Evolutionary conservation across 2,329 filamentous ascomycete species (phyloP).

Genomic region (Epicoccum nigrum): DNA sequence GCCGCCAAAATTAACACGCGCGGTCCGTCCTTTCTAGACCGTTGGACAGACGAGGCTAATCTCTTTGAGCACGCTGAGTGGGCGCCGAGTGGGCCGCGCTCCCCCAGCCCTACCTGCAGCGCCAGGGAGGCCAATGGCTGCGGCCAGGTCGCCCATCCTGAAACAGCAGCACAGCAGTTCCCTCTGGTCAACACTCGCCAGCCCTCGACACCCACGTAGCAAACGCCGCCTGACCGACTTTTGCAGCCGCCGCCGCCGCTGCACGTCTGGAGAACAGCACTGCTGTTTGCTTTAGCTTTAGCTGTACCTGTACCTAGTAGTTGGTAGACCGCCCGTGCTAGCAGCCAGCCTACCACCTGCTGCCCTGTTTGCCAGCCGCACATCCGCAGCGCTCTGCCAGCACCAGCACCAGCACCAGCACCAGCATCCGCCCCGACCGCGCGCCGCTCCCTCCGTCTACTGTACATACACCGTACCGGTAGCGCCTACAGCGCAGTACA

Average conservation of each 20-base stretch:
- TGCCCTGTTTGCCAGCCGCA: neutral
- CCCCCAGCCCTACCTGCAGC: slow-evolving; percentile 1
- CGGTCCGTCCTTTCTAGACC: slow-evolving; percentile 10
- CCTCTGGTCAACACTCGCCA: slow-evolving; percentile 1
- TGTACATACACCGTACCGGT: too few species aligned
- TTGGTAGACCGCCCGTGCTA: neutral
- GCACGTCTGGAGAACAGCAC: neutral
- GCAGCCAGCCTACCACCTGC: too few species aligned
- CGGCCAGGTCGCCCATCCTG: neutral
- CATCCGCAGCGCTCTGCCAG: neutral
- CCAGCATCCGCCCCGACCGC: neutral
- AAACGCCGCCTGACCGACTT: slow-evolving; percentile 14
- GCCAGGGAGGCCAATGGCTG: slow-evolving; percentile 13
- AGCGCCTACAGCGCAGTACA: too few species aligned
- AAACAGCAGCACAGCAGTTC: slow-evolving; percentile 5
- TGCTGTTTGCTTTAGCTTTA: too few species aligned
- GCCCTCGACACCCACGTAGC: slow-evolving; percentile 24
- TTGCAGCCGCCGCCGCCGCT: slow-evolving; percentile 27
- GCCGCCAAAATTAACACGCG: slow-evolving; percentile 9
- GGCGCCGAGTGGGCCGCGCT: neutral
- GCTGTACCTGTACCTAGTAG: too few species aligned
- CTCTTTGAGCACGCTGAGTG: neutral
- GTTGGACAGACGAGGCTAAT: neutral
- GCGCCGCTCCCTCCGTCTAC: too few species aligned
- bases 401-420: too few species aligned